Evolutionary conservation across 495 filamentous ascomycete genomes (phyloP).

Genomic region (Hypoxylon lenormandii): DNA sequence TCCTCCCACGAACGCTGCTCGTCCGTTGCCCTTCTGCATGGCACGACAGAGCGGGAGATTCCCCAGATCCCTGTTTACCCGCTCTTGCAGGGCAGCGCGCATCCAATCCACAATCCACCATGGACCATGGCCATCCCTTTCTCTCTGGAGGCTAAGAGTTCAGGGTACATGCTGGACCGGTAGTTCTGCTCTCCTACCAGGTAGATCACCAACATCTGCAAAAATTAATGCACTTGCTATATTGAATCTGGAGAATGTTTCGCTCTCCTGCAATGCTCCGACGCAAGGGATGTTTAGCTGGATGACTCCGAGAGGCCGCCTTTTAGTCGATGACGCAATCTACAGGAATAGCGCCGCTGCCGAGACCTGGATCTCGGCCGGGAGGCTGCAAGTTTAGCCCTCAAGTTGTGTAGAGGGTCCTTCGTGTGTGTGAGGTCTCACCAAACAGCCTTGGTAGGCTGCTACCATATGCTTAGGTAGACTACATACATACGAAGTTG

Average conservation of each 20-base stretch:
- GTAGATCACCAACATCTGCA: constrained; percentile 8
- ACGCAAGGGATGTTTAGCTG: background rate
- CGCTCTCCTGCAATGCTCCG: constrained; percentile 5
- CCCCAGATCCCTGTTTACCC: constrained; percentile 54
- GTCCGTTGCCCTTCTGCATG: constrained; percentile 51
- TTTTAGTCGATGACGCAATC: constrained; percentile 27
- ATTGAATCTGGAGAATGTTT: constrained; percentile 4
- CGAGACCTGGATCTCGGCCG: constrained; percentile 16
- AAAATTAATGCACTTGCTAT: constrained; percentile 1
- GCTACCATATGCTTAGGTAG: constrained; percentile 15
- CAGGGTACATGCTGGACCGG: constrained; percentile 12
- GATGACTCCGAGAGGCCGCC: background rate
- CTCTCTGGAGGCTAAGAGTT: background rate
- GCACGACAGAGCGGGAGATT: constrained; percentile 53
- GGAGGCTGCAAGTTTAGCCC: constrained; percentile 25
- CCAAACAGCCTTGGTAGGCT: background rate
- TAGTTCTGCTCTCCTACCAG: background rate
- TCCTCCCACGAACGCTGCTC: constrained; percentile 42
- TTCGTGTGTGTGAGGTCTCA: constrained; percentile 1
- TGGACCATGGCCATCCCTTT: constrained; percentile 6
- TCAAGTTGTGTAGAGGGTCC: constrained; percentile 19
- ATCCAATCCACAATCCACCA: constrained; percentile 39
- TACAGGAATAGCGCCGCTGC: constrained; percentile 13
- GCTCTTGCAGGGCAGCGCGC: constrained; percentile 50
- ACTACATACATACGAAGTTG: constrained; percentile 24